These are phyloP conservation scores for Miscanthus lutarioriparius DNA, from an alignment of 176 grass and related monocot genomes.

Conservation along the genomic window DNA sequence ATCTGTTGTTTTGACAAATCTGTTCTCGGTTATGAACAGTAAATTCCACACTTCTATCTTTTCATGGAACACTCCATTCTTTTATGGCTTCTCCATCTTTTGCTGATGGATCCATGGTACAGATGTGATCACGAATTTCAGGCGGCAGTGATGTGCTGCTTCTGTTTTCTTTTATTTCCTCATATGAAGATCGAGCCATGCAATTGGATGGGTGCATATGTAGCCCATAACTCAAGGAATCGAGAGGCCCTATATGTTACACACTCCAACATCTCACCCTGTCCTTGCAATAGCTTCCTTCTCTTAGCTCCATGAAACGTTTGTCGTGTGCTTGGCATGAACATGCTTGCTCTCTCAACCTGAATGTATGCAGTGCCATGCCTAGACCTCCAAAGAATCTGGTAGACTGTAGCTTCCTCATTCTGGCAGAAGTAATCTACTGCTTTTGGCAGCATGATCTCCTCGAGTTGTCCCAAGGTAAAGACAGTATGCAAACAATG, in stretches of 20 bases:
- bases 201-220: too few species aligned
- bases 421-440: neutral
- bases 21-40: neutral
- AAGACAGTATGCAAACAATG: too few species aligned
- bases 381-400: slow-evolving; percentile 23
- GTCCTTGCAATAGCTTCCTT: neutral
- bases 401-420: neutral
- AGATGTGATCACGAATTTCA: too few species aligned
- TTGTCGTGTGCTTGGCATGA: neutral
- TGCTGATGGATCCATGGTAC: too few species aligned
- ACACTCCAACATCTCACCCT: neutral
- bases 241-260: too few species aligned
- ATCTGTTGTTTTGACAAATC: neutral
- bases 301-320: neutral
- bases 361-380: slow-evolving; percentile 10
- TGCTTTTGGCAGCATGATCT: neutral
- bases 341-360: neutral
- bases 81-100: too few species aligned
- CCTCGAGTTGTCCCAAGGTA: neutral
- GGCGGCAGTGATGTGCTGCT: too few species aligned
- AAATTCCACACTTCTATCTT: too few species aligned
- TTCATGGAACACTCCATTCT: too few species aligned
- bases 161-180: too few species aligned
- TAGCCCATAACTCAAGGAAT: too few species aligned
- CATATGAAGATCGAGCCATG: too few species aligned